Base-by-base conservation (phyloP, 345 rosid species). In the Alliaria petiolata region DNA sequence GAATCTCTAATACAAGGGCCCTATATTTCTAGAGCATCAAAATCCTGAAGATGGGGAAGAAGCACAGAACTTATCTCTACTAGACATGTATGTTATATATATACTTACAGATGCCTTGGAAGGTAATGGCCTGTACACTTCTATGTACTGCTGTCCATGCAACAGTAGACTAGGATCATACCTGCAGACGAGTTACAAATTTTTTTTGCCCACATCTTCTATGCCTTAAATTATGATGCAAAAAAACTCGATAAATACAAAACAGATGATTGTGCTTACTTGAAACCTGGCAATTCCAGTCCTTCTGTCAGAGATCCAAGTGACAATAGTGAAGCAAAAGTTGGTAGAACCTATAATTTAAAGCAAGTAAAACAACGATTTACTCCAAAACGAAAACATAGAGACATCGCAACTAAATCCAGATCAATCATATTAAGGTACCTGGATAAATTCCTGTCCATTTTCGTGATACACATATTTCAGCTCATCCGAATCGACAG, bases 111-210 rank as follows among this genome's bases (percentile, higher is more conserved):
- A 39, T 39, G 87, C 92, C 38, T 77, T 83, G 14, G 95, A 79
- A 74, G 97, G 91, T 49, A 91, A 58, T 50, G 97, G 92, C 80
- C 72, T 87, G 78, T 84, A 83, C n/a, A 93, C 3, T 80, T 91
- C 92, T 58, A 93, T 85, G 65, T 86, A 91, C 15, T 93, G 98
- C 44, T 91, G 92, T 70, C 91, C 97, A 77, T 93, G 97, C 85
- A 93, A 72, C 79, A 93, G 74, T 69, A 91, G 96, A 55, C 73
- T 77, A 7, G 82, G 85, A 80, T 91, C 96, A 70, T 52, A 87
- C 13, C 98, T 93, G 83, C 75, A 63, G 31, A 76, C 35, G 54
- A 53, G 6, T 46, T 12, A n/a, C n/a, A n/a, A n/a, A n/a, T n/a
- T n/a, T n/a, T n/a, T n/a, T n/a, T n/a, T n/a, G n/a, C n/a, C n/a